Base-by-base conservation (phyloP, 2,329 filamentous ascomycete species). In the Elsinoe fawcettii region DNA sequence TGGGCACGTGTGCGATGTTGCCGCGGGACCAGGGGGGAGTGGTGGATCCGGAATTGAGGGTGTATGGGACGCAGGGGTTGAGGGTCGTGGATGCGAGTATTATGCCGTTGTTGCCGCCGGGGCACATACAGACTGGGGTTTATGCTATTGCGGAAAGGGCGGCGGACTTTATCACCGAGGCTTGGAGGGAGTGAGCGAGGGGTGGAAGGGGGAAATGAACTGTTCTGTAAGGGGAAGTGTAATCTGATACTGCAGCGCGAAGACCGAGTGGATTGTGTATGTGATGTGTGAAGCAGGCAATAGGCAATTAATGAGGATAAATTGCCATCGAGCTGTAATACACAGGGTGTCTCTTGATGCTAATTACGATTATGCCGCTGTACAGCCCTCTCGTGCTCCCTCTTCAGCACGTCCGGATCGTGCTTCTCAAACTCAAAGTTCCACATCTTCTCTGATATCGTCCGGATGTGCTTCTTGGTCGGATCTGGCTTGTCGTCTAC, bases 401-500 rank as follows among this genome's bases (percentile, higher is more conserved):
- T 58, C 27, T 59, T 61, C 55, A 73, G 56, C 16, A 55, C 58
- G 6, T 63, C 62, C 56, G 61, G 60, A 44, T 71, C 62, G 22
- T 66, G 63, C 44, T 60, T 63, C 53, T 74, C 72, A 62, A 73
- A 74, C 5, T 60, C 63, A 62, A 73, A 72, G 59, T 67, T 73
- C 70, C 70, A 73, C 23, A 73, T 66, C 60, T 67, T 71, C 59
- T 72, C 66, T 18, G 66, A 67, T 9, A 67, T 65, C 36, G 64
- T 68, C 60, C 64, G 60, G 1, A 63, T 63, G 62, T 65, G 65
- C 49, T 67, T 66, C 8, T 32, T 41, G 5, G 36, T n/a, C 36
- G 41, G 37, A 18, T 39, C 22, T 18, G 25, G 25, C 25, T 55
- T 30, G 27, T 43, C 47, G 51, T 66, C 63, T 51, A 68, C 61